Base-by-base conservation (phyloP, 2,329 filamentous ascomycete species). In the Claviceps cyperi region DNA sequence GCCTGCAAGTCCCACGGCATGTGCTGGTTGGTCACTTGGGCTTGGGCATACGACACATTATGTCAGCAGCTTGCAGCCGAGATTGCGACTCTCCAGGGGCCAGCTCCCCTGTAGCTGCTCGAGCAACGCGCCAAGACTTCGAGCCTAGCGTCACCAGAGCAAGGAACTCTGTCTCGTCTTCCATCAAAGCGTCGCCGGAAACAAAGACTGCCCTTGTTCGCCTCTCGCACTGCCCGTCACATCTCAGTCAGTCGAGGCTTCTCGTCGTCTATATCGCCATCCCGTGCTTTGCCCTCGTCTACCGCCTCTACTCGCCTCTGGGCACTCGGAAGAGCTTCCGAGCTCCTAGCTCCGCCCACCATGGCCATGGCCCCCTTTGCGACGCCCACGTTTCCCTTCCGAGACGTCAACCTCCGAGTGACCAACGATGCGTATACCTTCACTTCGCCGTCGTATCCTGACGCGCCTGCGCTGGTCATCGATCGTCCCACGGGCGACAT, bases 381-480 rank as follows among this genome's bases (percentile, higher is more conserved):
- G 38, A 58, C 59, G 49, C 56, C 64, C 47, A 63, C 65, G 56
- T 68, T 79, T 58, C 92, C 91, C 21, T 98, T 90, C 69, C 81
- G 91, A 64, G 92, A 98, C 73, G 94, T 97, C 73, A 98, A 97
- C 67, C 81, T 98, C 66, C 89, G 94, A 68, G 86, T 89, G 57
- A 89, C 91, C 48, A 76, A 86, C 60, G 87, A 91, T 60, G 84
- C 92, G 64, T 98, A 98, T 74, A 87, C 89, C 60, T 98, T 98
- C 69, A 90, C 87, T 39, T 98, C 92, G 28, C 92, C 92, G 28
- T 97, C 92, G 0, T 91, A 89, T 3, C 89, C 90, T 54, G 81
- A 90, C 68, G 84, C 90, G 28, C 88, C 87, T 14, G 87, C 88
- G 9, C 76, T 98, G 48, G 81, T 95, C 14, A 78, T 98, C 56